These are phyloP conservation scores for Penicillium chermesinum DNA, from an alignment of 495 filamentous ascomycete genomes.

Conservation along the genomic window DNA sequence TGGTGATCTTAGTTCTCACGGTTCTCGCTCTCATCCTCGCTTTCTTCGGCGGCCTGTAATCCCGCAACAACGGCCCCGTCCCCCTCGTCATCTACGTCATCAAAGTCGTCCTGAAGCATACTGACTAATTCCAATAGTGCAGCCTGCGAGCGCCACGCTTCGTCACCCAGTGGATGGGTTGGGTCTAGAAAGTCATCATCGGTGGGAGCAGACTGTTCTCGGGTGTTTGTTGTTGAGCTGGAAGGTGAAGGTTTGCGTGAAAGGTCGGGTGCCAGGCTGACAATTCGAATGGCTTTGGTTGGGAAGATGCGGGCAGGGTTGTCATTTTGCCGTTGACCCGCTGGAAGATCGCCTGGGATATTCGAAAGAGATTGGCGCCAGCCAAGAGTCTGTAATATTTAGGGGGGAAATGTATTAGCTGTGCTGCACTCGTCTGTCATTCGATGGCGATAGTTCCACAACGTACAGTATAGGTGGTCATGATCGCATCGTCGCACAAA, in stretches of 20 bases:
- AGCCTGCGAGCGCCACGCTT: constrained; percentile 19
- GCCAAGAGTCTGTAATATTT: constrained; percentile 27
- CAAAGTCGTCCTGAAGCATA: constrained; percentile 26
- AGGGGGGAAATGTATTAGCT: too few species aligned
- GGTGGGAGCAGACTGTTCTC: neutral
- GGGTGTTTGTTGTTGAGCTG: neutral
- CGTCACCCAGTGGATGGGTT: constrained; percentile 9
- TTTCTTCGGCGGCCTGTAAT: neutral
- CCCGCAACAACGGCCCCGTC: constrained; percentile 4
- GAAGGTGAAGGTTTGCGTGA: neutral
- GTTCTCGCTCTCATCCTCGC: constrained; percentile 16
- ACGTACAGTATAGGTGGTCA: constrained; percentile 37
- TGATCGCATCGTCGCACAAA: constrained; percentile 35
- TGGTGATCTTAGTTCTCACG: neutral
- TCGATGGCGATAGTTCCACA: too few species aligned
- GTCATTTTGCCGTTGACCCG: constrained; percentile 7
- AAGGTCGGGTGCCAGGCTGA: constrained; percentile 30
- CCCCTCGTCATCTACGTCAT: constrained; percentile 15
- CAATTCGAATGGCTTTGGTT: constrained; percentile 33
- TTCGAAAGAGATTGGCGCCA: constrained; percentile 24
- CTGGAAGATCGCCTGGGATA: constrained; percentile 10
- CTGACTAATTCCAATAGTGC: constrained; percentile 26
- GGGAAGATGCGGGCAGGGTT: constrained; percentile 33
- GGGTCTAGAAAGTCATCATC: constrained; percentile 1
- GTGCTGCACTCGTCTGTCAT: too few species aligned